Evolutionary conservation across 2,329 filamentous ascomycete species (phyloP).

Genomic region (Fonsecaea erecta): DNA sequence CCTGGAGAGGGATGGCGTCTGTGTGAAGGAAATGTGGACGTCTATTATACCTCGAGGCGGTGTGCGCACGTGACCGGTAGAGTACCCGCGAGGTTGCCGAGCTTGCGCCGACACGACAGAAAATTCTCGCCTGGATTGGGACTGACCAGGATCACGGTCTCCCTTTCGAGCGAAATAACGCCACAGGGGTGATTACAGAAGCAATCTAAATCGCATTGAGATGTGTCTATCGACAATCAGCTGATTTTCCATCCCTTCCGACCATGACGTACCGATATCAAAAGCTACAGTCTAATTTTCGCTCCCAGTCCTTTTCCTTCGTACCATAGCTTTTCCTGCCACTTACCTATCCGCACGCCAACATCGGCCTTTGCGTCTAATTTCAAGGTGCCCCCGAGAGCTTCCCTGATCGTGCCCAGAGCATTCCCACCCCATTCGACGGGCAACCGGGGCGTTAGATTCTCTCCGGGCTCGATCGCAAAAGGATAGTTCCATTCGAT

Average conservation of each 20-base stretch:
- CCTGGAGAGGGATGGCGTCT: neutral
- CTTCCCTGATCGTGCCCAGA: slow-evolving; percentile 72
- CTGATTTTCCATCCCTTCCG: neutral
- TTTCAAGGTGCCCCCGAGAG: slow-evolving; percentile 78
- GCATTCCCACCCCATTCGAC: slow-evolving; percentile 87
- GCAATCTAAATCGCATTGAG: slow-evolving; percentile 4
- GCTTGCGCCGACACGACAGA: slow-evolving; percentile 7
- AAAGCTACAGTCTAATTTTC: slow-evolving; percentile 57
- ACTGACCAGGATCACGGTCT: neutral
- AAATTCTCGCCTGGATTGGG: slow-evolving; percentile 7
- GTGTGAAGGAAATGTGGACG: neutral
- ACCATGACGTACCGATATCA: slow-evolving; percentile 14
- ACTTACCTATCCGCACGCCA: slow-evolving; percentile 73
- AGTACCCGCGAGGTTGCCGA: slow-evolving; percentile 25
- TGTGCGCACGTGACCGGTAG: slow-evolving; percentile 27
- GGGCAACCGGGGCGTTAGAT: slow-evolving; percentile 74
- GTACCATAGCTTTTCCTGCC: slow-evolving; percentile 74
- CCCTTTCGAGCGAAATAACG: neutral
- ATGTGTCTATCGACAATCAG: neutral
- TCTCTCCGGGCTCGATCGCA: slow-evolving; percentile 73
- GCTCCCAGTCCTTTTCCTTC: slow-evolving; percentile 72
- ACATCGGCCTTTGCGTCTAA: slow-evolving; percentile 79
- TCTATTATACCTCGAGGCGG: slow-evolving; percentile 12
- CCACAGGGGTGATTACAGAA: neutral
- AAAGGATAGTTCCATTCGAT: slow-evolving; percentile 79